Evolutionary conservation across 2,329 filamentous ascomycete genomes (phyloP), one percentile per base, ranked within the genome.

Genomic region (Cadophora luteo-olivacea): DNA sequence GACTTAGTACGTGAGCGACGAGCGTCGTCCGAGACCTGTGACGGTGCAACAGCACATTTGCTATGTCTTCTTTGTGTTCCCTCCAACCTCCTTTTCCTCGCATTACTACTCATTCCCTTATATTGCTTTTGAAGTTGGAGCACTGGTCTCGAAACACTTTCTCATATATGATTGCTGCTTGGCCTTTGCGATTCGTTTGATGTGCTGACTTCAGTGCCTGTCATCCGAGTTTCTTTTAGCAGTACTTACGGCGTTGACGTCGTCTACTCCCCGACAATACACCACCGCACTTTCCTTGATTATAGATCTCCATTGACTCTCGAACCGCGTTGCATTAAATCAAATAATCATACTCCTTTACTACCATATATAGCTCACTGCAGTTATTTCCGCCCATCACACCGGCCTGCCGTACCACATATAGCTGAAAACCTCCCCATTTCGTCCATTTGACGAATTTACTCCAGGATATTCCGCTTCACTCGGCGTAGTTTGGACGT

Each of bases 31-130:
- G 12, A 60, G 36, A 25, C 57, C 33, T 60, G 33, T 41, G 55
- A 38, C 33, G 32, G 55, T 41, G 32, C n/a, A 38, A 14, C 55
- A 36, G 57, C 36, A 55, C 52, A 55, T 55, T 58, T 60, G 36
- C 57, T 60, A 45, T 55, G 52, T 33, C 52, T 32, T 55, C 52
- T 33, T 29, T 60, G 36, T 45, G 19, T 25, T 19, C 33, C 36
- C 36, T 41, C 33, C 12, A 60, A 60, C 36, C 33, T 41, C 57
- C 57, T 24, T 38, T 38, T 22, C 55, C 22, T 60, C 55, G 22
- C 22, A 24, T 45, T 25, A n/a, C 6, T 14, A 22, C 22, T 22
- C n/a, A 22, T 36, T 60, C 11, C 14, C 14, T 58, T 38, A 3
- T 58, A 12, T 41, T 58, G 14, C 33, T 33, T 29, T 36, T 55